Conservation (phyloP, 306 rosid species). For the Quercus dentata region DNA sequence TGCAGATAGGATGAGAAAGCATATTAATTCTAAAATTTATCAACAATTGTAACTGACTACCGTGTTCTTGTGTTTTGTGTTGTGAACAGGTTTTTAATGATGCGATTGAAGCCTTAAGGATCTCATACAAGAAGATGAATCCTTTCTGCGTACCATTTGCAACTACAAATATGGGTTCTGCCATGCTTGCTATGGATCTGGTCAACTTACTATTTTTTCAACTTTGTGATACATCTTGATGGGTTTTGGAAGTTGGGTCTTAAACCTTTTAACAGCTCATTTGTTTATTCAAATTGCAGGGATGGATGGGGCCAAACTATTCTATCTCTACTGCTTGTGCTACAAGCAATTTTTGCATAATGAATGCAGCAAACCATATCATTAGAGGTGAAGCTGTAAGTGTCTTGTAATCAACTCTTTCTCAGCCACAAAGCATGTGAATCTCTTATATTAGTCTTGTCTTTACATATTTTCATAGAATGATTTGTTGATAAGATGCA, state of each 20-base stretch:
- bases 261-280: constrained; percentile 18
- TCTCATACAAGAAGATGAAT: constrained; percentile 94
- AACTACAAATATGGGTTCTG: constrained; percentile 97
- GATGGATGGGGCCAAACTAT: constrained; percentile 99
- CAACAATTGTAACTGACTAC: background rate
- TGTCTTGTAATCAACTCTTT: constrained; percentile 20
- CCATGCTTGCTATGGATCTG: constrained; percentile 97
- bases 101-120: constrained; percentile 83
- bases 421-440: background rate
- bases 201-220: constrained; percentile 37
- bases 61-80: constrained; percentile 12
- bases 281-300: constrained; percentile 43
- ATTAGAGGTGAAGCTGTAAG: constrained; percentile 97
- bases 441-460: background rate
- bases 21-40: constrained; percentile 21
- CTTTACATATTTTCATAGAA: constrained; percentile 10
- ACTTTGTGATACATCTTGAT: constrained; percentile 9
- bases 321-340: constrained; percentile 98
- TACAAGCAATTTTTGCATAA: constrained; percentile 86
- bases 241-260: constrained; percentile 21
- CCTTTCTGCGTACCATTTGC: constrained; percentile 95
- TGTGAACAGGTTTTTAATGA: constrained; percentile 79
- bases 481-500: background rate
- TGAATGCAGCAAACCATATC: constrained; percentile 89
- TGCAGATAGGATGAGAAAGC: constrained; percentile 14